A percentile compares a stretch with the other conserved stretches of the same genome.
Evolutionary conservation across 1,139 yeast genomes (phyloP).

Genomic region (Taphrina communis): DNA sequence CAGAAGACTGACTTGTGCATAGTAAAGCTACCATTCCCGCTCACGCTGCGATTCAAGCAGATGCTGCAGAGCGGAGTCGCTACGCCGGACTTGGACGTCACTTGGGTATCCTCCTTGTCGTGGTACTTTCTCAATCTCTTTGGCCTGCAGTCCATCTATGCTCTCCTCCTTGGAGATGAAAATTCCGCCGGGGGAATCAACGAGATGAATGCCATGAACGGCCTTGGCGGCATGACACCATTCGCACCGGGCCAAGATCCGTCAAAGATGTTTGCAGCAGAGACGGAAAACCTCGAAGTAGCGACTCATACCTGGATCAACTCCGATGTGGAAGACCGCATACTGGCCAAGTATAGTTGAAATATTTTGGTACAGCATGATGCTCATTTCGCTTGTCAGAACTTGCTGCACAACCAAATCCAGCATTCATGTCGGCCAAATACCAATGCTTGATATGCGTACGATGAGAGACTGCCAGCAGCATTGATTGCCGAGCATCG

Average conservation of each 20-base stretch:
- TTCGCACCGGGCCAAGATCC: constrained; percentile 60
- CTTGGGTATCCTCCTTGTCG: constrained; percentile 96
- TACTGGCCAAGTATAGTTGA: constrained; percentile 54
- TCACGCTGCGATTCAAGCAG: constrained; percentile 84
- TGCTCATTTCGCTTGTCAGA: too few relatives aligned
- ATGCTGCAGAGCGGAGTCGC: constrained; percentile 90
- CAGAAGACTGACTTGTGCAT: background rate
- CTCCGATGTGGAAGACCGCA: constrained; percentile 69
- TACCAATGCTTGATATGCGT: too few relatives aligned
- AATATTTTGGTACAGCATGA: background rate
- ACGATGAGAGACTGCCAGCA: too few relatives aligned
- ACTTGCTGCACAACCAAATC: too few relatives aligned
- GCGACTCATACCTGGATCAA: constrained; percentile 64
- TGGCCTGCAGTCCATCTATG: constrained; percentile 82
- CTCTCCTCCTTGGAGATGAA: constrained; percentile 68
- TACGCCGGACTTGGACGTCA: constrained; percentile 82
- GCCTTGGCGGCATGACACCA: constrained; percentile 51
- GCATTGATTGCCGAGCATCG: too few relatives aligned
- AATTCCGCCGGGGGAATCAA: constrained; percentile 48
- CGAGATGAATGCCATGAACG: constrained; percentile 44
- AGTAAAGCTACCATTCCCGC: constrained; percentile 79
- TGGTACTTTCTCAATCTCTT: constrained; percentile 93
- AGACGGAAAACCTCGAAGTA: constrained; percentile 79
- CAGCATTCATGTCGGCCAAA: too few relatives aligned
- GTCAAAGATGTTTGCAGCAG: constrained; percentile 64